Evolutionary conservation across 2,329 filamentous ascomycete species (phyloP), one percentile per base, ranked within the genome.

Genomic region (Cryoendolithus antarcticus): DNA sequence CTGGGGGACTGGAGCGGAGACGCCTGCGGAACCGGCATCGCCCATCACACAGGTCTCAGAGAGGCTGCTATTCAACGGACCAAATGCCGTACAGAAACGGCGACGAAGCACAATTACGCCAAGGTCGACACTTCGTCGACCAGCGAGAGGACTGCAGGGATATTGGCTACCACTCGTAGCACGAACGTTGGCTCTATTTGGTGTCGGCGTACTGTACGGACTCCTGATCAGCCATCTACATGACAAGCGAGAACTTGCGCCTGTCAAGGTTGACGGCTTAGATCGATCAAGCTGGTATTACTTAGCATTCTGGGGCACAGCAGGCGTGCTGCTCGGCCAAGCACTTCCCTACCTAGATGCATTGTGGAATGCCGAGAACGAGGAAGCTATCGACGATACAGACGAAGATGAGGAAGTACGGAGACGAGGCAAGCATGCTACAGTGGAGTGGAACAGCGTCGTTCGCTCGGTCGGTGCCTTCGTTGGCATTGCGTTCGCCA

Each of bases 271-370:
- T 34, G 69, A 71, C 40, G 67, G 67, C 29, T 61, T 77, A 27
- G 64, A 75, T 44, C 63, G 68, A 21, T 63, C 65, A 47, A 65
- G 59, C 56, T 80, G 77, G 74, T 62, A 66, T 32, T 93, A 93
- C 57, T 65, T 93, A 39, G 63, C 69, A 0, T 80, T 83, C 46
- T 98, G 91, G 89, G 91, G 86, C 1, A 51, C 80, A 7, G 78
- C 80, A 0, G 88, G 86, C 10, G 75, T 94, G 4, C 68, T 73
- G 1, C 63, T 95, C 15, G 91, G 91, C 4, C 80, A 77, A 41
- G 61, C 93, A 37, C 63, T 96, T 41, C 91, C 91, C 1, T 89
- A 80, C 74, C 73, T 94, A 12, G 91, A 98, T 58, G 66, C 72
- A 9, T 58, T 86, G 6, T 91, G 82, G 75, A 76, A 80, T 44